A percentile compares a stretch with the other conserved stretches of the same genome.
Conservation (phyloP, 2,329 filamentous ascomycete species). For the Scolecobasidium constrictum region DNA sequence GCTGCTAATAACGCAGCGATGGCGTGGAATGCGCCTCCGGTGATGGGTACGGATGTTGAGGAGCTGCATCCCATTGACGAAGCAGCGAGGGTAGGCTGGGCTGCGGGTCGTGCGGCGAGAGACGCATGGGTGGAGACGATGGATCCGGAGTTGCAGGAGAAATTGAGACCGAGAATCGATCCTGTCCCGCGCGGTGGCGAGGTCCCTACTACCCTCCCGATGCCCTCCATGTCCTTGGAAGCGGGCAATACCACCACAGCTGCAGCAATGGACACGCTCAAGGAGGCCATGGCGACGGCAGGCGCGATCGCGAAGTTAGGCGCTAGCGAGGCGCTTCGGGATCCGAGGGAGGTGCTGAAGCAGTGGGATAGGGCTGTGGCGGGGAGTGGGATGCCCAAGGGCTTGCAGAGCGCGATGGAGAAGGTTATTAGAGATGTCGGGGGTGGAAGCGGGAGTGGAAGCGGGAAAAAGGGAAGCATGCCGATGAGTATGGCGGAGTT, state of each 20-base stretch:
- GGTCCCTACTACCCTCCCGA: background rate
- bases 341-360: background rate
- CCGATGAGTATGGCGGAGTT: conserved; percentile 54
- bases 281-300: background rate
- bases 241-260: background rate
- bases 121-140: background rate
- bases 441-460: conserved; percentile 15
- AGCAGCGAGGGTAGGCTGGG: background rate
- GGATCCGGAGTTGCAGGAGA: too few species aligned
- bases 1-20: too few species aligned
- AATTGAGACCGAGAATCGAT: background rate
- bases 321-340: background rate
- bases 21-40: too few species aligned
- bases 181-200: background rate
- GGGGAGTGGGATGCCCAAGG: background rate
- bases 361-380: background rate
- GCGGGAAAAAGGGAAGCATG: conserved; percentile 18
- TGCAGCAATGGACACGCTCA: background rate
- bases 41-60: background rate
- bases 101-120: background rate
- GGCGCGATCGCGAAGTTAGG: conserved; percentile 6
- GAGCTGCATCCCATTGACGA: background rate
- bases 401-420: background rate
- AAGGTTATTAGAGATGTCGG: too few species aligned
- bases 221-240: background rate